These are phyloP conservation scores for Brassica hybrid DNA, from an alignment of 441 rosid species.

Conservation along the genomic window DNA sequence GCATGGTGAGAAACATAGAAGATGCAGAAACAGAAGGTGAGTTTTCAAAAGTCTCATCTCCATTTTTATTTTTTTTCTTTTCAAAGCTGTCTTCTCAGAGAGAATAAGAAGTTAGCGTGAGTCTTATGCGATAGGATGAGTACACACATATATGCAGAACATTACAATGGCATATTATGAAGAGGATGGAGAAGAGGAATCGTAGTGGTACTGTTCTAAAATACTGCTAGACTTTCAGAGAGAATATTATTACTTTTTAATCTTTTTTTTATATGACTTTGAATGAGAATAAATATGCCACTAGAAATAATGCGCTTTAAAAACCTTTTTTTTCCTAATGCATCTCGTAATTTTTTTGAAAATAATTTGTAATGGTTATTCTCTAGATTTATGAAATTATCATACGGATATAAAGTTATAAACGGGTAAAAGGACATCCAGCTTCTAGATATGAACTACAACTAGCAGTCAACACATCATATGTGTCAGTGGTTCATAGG, in stretches of 20 bases:
- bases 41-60: conserved; percentile 45
- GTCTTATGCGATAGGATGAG: conserved; percentile 44
- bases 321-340: background rate
- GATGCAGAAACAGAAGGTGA: conserved; percentile 33
- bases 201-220: conserved; percentile 37
- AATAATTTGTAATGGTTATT: conserved; percentile 3
- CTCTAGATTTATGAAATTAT: background rate
- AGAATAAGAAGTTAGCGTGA: conserved; percentile 41
- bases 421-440: background rate
- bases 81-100: conserved; percentile 19
- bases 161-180: conserved; percentile 33
- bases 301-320: conserved; percentile 14
- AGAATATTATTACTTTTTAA: conserved; percentile 24
- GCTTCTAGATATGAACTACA: background rate
- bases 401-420: background rate
- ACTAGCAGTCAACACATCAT: conserved; percentile 13
- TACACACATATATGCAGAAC: conserved; percentile 19
- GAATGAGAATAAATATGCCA: conserved; percentile 4
- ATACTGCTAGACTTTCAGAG: conserved; percentile 29
- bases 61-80: background rate
- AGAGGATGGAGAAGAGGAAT: conserved; percentile 37
- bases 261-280: conserved; percentile 6
- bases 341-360: background rate
- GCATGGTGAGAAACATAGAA: conserved; percentile 35
- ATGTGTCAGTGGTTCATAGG: conserved; percentile 4